phyloP scores from a whole-genome alignment of 352 stramenopile species.

The Globisporangium parvum region DNA sequence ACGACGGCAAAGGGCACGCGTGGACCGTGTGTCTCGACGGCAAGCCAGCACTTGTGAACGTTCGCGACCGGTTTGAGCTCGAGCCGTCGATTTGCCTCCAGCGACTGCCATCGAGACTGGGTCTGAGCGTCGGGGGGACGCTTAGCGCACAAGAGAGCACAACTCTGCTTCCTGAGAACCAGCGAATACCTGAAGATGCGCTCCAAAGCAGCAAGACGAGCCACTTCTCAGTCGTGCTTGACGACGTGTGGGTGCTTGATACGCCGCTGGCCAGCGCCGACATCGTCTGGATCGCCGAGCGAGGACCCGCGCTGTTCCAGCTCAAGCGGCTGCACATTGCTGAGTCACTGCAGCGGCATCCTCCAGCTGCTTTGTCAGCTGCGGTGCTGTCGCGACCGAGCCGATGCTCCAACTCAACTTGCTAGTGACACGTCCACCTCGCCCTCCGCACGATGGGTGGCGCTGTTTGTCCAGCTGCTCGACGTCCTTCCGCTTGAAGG shows the following conservation, averaged over 20 bases:
- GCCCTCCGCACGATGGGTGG: conserved; percentile 25
- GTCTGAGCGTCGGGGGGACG: conserved; percentile 1
- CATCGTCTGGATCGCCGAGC: conserved; percentile 17
- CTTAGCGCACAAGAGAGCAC: conserved; percentile 3
- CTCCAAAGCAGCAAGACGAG: background rate
- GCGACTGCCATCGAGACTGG: background rate
- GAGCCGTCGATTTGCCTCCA: background rate
- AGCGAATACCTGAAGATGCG: background rate
- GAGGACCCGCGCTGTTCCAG: conserved; percentile 28
- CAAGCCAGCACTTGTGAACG: background rate
- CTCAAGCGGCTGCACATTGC: conserved; percentile 26
- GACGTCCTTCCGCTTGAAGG: conserved; percentile 10
- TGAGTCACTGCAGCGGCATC: conserved; percentile 25
- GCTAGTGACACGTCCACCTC: background rate
- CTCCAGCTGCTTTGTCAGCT: conserved; percentile 33
- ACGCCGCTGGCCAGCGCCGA: conserved; percentile 6
- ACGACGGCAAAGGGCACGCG: background rate
- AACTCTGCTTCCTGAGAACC: background rate
- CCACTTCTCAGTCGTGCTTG: conserved; percentile 13
- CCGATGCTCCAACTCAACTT: too few species aligned
- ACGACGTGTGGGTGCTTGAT: conserved; percentile 25
- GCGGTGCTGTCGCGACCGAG: background rate
- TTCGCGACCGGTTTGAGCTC: background rate
- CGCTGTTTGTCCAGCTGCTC: conserved; percentile 19
- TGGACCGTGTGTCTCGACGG: conserved; percentile 1